Conservation (phyloP, 306 rosid species). For the Citrullus mucosospermus region DNA sequence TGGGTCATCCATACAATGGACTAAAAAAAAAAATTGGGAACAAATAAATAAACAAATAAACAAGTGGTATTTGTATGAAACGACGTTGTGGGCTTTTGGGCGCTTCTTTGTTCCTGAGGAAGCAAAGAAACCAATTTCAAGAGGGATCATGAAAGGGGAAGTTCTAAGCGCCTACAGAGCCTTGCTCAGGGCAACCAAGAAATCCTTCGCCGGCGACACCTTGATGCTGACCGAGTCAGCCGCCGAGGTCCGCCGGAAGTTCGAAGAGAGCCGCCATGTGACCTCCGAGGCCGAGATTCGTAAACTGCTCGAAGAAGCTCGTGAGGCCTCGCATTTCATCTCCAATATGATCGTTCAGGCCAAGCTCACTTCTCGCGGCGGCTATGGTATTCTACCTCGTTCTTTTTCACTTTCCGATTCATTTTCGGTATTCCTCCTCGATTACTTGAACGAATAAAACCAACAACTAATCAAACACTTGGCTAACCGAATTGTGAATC, state of each 20-base stretch:
- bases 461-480: not conserved
- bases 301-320: conserved; percentile 58
- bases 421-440: not conserved
- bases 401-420: not conserved
- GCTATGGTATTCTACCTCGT: conserved; percentile 27
- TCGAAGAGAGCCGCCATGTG: conserved; percentile 54
- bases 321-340: conserved; percentile 71
- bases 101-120: not conserved
- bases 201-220: conserved; percentile 60
- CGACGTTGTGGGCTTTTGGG: conserved; percentile 3
- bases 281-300: conserved; percentile 58
- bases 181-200: conserved; percentile 61
- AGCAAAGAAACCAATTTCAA: not conserved
- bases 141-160: conserved; percentile 44
- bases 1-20: no score
- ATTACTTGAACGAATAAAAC: not conserved
- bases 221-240: conserved; percentile 59
- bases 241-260: conserved; percentile 57
- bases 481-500: not conserved
- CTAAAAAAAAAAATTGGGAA: no score
- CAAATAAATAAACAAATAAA: not conserved
- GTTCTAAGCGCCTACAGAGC: conserved; percentile 69
- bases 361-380: conserved; percentile 52
- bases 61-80: not conserved
- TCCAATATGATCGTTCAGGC: conserved; percentile 83